Evolutionary conservation across 345 rosid species (phyloP), one percentile per base, ranked within the genome.

Genomic region (Dimocarpus longan): DNA sequence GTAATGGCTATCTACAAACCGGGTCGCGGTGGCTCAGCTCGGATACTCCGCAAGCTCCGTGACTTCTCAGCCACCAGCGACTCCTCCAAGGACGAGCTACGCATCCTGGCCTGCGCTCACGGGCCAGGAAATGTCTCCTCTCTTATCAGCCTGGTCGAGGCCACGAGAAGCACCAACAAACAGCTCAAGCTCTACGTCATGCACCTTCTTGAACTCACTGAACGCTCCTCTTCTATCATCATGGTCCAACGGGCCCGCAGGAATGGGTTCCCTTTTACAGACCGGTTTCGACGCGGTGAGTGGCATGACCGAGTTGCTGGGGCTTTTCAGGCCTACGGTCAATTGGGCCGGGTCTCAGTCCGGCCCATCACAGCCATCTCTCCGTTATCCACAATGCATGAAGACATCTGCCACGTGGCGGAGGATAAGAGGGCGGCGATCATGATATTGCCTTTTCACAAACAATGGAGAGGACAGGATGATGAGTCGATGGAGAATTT

Each of bases 331-430:
- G 90, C 96, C 15, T 93, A 93, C 66, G 79, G 96, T 48, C 97
- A 91, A 65, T 43, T 95, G 65, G 96, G 96, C 64, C 86, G 88
- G 11, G 93, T 93, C 54, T 79, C 81, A 0, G 90, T 95, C 42
- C 82, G 96, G 63, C 91, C 93, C 69, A 88, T 88, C 0, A 93
- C 93, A 0, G 90, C 87, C 8, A 81, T 95, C 22, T 95, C 97
- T 4, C 44, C 93, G 0, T 77, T 93, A 59, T 63, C 89, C 6
- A 88, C 95, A 2, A 91, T 95, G 91, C 92, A 95, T 70, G 91
- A 93, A 80, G 97, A 95, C 37, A 90, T 95, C 40, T 95, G 95
- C 75, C 93, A 91, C 70, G 90, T 93, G 82, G 98, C 98, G 5
- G 90, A 89, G 68, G 76, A 74, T 21, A 91, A 91, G 79, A 83